Evolutionary conservation across 306 rosid species (phyloP).

Genomic region (Rosa chinensis): DNA sequence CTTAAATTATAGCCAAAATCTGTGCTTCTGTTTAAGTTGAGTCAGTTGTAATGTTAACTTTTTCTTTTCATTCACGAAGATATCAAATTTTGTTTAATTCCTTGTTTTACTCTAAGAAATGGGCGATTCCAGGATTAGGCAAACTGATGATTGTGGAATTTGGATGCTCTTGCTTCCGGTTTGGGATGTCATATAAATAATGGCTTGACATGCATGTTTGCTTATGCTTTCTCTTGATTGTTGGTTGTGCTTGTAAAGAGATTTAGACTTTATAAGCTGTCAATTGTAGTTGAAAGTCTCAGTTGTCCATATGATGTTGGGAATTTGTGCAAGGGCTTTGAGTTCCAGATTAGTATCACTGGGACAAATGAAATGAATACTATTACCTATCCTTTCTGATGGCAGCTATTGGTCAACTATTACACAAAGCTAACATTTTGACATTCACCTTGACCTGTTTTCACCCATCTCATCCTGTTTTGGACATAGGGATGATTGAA

Average conservation of each 20-base stretch:
- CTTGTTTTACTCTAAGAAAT: background rate
- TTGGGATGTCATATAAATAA: background rate
- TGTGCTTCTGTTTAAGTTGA: background rate
- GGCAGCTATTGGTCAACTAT: conserved; percentile 24
- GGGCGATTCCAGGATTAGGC: background rate
- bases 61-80: background rate
- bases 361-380: conserved; percentile 40
- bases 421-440: background rate
- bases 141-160: background rate
- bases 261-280: background rate
- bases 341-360: conserved; percentile 29
- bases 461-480: background rate
- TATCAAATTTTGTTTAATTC: background rate
- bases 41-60: background rate
- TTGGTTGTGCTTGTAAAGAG: background rate
- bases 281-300: background rate
- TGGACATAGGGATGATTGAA: background rate
- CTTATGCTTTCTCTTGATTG: background rate
- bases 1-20: background rate
- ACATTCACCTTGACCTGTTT: background rate
- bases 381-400: conserved; percentile 50
- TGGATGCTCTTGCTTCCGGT: background rate
- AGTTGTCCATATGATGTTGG: conserved; percentile 44
- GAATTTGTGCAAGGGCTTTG: conserved; percentile 60
- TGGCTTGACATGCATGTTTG: background rate